Evolutionary conservation across 768 basidiomycete genomes (phyloP).

Genomic region (Royoungia palumana): DNA sequence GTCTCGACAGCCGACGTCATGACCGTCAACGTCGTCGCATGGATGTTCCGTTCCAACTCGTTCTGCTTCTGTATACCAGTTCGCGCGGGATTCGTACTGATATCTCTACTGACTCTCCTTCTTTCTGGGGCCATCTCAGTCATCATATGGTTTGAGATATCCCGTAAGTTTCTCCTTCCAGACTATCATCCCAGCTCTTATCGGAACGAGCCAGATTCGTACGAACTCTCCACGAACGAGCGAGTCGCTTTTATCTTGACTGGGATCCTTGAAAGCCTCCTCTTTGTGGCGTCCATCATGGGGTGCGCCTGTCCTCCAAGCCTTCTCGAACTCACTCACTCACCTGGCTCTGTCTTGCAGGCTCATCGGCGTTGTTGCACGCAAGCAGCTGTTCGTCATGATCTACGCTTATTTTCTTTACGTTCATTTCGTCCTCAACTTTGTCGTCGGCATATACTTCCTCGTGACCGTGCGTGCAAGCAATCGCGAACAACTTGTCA

Average conservation of each 20-base stretch:
- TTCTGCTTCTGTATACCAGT: conserved; percentile 67
- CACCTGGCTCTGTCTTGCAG: conserved; percentile 34
- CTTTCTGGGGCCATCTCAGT: conserved; percentile 52
- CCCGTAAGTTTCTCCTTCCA: conserved; percentile 39
- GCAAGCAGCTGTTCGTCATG: conserved; percentile 58
- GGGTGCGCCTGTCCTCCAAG: conserved; percentile 40
- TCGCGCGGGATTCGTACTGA: conserved; percentile 54
- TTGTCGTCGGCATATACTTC: conserved; percentile 50
- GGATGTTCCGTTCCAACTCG: conserved; percentile 47
- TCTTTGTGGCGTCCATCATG: conserved; percentile 51
- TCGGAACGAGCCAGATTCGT: conserved; percentile 28
- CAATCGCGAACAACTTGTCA: conserved; percentile 38
- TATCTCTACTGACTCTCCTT: conserved; percentile 52
- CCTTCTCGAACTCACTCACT: background rate
- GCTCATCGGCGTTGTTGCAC: conserved; percentile 59
- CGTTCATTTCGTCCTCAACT: conserved; percentile 53
- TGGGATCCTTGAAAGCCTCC: conserved; percentile 50
- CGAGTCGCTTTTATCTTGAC: conserved; percentile 45
- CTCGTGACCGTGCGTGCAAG: conserved; percentile 48
- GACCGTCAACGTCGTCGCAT: conserved; percentile 42
- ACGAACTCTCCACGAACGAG: conserved; percentile 30
- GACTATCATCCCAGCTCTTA: background rate
- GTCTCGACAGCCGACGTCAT: conserved; percentile 20
- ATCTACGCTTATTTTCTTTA: conserved; percentile 56
- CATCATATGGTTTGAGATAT: conserved; percentile 60